These are phyloP conservation scores for Neurospora sp. DNA, from an alignment of 495 filamentous ascomycete genomes.

Conservation along the genomic window DNA sequence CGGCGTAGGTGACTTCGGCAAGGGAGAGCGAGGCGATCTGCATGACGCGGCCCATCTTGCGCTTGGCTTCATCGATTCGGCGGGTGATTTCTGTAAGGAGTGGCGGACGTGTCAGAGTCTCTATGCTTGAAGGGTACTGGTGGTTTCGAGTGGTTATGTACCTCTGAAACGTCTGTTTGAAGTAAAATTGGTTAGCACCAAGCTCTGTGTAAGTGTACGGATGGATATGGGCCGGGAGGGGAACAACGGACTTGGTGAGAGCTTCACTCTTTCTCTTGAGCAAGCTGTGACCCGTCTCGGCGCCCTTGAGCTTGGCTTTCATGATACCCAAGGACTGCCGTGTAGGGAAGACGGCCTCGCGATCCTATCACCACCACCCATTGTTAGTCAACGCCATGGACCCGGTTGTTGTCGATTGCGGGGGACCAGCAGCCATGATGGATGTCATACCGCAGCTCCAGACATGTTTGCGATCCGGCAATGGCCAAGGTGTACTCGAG, in stretches of 20 bases:
- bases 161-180: conserved; percentile 70
- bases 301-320: conserved; percentile 98
- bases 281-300: conserved; percentile 77
- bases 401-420: background rate
- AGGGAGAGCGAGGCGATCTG: conserved; percentile 97
- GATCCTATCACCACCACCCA: conserved; percentile 42
- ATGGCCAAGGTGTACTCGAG: background rate
- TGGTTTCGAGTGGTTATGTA: conserved; percentile 21
- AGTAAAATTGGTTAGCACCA: conserved; percentile 7
- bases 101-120: conserved; percentile 2
- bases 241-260: conserved; percentile 59
- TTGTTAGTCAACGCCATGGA: conserved; percentile 10
- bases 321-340: conserved; percentile 92
- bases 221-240: background rate
- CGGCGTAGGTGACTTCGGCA: conserved; percentile 95
- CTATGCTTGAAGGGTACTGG: background rate
- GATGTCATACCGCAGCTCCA: conserved; percentile 44
- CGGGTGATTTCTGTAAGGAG: conserved; percentile 68
- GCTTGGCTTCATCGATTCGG: conserved; percentile 97
- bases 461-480: conserved; percentile 38
- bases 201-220: background rate
- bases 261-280: conserved; percentile 92
- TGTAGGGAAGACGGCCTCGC: conserved; percentile 95
- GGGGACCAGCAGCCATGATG: background rate
- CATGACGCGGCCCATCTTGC: conserved; percentile 99